Base-by-base conservation (phyloP, 441 rosid species). In the Gossypium trilobum region DNA sequence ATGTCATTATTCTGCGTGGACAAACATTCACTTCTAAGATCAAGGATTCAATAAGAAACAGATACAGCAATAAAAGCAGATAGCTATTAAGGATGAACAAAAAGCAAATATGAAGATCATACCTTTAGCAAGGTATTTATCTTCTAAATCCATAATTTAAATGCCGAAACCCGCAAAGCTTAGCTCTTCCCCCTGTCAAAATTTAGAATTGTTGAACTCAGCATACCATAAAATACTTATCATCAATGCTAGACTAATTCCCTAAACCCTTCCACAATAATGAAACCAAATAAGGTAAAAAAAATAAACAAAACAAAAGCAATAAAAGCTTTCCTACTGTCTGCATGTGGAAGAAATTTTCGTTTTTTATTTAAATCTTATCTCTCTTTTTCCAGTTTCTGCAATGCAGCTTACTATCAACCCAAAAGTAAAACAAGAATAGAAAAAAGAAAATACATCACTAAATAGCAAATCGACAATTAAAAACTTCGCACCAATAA, bases 81-180 rank as follows among this genome's bases (percentile, higher is more conserved):
- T 56, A 48, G 17, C 1, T 10, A 29, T 0, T 2, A 50, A 62
- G 71, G 31, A 67, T 70, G 22, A 50, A 54, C 52, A 74, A 25
- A 52, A 6, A 46, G 39, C 42, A 61, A 50, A 72, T 39, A 75
- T 29, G 59, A 75, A 78, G 65, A 59, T 10, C 75, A 64, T 76
- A 88, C 90, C 87, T 83, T 78, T 86, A 39, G 79, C 74, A 7
- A 75, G 76, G 68, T 78, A 77, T 75, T 82, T 85, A 70, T 86
- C 88, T 73, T 86, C 88, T 65, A 81, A 52, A 55, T 88, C 87
- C 90, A 86, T 86, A 74, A 11, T 72, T 58, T 70, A 68, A 72
- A 77, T 68, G 73, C 74, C 2, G 56, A 57, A 33, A 78, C 52
- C 57, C 50, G 27, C 36, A 73, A 64, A 65, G 6, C 68, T 81